These are phyloP conservation scores for Microcera coccophila DNA, from an alignment of 2,329 filamentous ascomycete genomes.

Conservation along the genomic window DNA sequence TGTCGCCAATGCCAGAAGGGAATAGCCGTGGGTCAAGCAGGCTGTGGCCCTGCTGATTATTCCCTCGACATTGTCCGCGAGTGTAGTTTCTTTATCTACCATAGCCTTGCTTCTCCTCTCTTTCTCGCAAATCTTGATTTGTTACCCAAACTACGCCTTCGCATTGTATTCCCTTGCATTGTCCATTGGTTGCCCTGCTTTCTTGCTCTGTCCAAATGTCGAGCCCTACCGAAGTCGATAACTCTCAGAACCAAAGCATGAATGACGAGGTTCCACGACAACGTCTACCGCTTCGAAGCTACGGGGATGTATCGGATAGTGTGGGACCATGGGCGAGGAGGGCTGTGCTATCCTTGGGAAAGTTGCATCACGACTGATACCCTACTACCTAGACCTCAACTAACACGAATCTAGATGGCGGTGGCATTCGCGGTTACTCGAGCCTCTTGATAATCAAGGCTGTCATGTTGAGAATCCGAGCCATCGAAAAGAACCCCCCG, in stretches of 20 bases:
- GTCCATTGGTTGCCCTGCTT: too few species aligned
- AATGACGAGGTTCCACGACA: not conserved
- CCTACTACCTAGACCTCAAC: not conserved
- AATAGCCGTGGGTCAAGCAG: not conserved
- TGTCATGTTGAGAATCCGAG: not conserved
- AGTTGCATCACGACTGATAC: not conserved
- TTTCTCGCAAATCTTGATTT: too few species aligned
- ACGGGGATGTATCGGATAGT: not conserved
- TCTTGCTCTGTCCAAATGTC: not conserved
- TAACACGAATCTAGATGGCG: not conserved
- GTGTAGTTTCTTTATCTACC: not conserved
- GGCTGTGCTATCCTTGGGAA: not conserved
- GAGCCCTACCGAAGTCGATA: not conserved
- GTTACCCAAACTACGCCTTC: not conserved
- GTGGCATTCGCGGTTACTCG: not conserved
- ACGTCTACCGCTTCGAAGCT: not conserved
- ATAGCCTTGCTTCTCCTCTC: too few species aligned
- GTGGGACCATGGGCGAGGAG: not conserved
- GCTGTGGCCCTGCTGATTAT: not conserved
- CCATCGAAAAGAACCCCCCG: not conserved
- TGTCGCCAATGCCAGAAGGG: too few species aligned
- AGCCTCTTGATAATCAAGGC: not conserved
- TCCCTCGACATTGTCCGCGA: not conserved
- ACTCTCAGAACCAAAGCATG: not conserved
- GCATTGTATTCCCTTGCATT: not conserved